Conservation (phyloP, 2,329 filamentous ascomycete species). For the Balansia obtecta region DNA sequence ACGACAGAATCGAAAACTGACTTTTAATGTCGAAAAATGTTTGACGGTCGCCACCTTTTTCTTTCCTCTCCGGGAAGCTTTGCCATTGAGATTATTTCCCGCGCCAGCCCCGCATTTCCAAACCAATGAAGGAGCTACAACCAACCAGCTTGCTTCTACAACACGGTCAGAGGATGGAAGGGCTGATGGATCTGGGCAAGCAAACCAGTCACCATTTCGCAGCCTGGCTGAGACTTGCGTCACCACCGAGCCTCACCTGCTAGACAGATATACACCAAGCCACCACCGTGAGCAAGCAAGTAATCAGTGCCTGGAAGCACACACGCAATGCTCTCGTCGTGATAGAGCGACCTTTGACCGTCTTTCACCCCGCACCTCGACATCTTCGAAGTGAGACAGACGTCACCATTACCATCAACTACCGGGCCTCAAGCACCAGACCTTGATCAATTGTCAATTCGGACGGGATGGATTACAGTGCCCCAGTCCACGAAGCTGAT, state of each 20-base stretch:
- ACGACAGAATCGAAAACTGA: background rate
- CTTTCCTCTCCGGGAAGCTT: background rate
- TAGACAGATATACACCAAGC: background rate
- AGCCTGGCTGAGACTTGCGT: slow-evolving; percentile 3
- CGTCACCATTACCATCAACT: background rate
- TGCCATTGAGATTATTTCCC: too few relatives aligned
- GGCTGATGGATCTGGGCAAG: background rate
- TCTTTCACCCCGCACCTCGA: background rate
- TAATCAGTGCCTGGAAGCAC: background rate
- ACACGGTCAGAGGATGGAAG: background rate
- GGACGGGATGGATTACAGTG: slow-evolving; percentile 44
- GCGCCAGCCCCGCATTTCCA: too few relatives aligned
- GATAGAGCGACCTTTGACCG: background rate
- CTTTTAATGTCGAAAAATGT: background rate
- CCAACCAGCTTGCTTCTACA: too few relatives aligned
- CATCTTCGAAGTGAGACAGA: background rate
- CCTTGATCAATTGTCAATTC: background rate
- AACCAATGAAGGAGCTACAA: background rate
- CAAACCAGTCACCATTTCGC: background rate
- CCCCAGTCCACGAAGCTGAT: slow-evolving; percentile 42
- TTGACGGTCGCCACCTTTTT: background rate
- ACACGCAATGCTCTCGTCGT: slow-evolving; percentile 1
- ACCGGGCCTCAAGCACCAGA: background rate
- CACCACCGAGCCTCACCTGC: background rate
- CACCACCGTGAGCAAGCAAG: background rate